Conservation (phyloP, 768 basidiomycete species). For the Kwoniella bestiolae region DNA sequence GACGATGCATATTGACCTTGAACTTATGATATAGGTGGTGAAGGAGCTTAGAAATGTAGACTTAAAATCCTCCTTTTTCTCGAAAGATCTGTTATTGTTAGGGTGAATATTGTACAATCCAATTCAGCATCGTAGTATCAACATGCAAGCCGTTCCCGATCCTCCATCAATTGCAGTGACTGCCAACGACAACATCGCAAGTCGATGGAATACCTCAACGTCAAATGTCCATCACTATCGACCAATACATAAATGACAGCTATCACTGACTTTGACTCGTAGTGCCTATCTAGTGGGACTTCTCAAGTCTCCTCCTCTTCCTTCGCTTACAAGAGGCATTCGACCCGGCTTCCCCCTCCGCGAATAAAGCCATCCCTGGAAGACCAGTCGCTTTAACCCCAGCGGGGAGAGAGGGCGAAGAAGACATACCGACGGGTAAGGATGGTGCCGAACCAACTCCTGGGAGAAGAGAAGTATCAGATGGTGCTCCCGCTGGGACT, state of each 20-base stretch:
- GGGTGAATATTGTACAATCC: slow-evolving; percentile 16
- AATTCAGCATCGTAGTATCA: not conserved
- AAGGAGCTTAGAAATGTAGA: slow-evolving; percentile 22
- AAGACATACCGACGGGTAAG: no score
- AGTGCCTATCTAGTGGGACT: not conserved
- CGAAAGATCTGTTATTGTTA: slow-evolving; percentile 4
- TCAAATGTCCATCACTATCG: not conserved
- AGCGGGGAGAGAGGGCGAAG: no score
- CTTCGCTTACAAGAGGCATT: not conserved
- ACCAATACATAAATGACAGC: no score
- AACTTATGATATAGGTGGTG: slow-evolving; percentile 17
- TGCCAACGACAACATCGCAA: not conserved
- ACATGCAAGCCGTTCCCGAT: not conserved
- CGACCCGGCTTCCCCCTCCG: not conserved
- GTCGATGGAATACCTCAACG: not conserved
- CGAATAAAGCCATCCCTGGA: not conserved
- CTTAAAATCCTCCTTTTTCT: not conserved
- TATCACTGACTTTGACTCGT: no score
- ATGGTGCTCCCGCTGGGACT: not conserved
- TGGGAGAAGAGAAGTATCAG: no score
- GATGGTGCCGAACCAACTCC: no score
- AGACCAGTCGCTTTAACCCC: not conserved
- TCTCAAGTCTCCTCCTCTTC: slow-evolving; percentile 1
- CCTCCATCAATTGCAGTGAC: no score
- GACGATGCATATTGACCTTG: not conserved